phyloP scores from a whole-genome alignment of 2,329 filamentous ascomycete genomes.

The Nigrospora osmanthi region DNA sequence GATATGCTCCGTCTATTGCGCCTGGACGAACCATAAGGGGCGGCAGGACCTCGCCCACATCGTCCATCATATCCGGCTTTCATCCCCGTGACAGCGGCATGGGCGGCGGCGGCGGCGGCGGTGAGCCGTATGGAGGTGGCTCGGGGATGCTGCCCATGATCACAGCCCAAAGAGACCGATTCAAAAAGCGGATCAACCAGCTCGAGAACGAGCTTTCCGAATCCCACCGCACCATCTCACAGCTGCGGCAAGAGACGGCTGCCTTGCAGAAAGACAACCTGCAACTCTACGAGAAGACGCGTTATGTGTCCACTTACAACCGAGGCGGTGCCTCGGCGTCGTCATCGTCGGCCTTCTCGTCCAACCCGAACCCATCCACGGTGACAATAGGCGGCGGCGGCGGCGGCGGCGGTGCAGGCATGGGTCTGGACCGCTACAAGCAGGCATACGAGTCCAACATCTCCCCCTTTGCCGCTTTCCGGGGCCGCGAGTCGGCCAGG shows the following conservation, averaged over 20 bases:
- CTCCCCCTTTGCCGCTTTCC: conserved; percentile 90
- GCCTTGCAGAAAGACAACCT: conserved; percentile 94
- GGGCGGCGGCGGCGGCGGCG: conserved; percentile 16
- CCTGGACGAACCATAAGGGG: conserved; percentile 49
- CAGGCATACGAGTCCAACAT: conserved; percentile 93
- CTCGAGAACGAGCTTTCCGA: conserved; percentile 87
- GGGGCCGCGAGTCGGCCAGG: conserved; percentile 83
- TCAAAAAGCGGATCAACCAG: conserved; percentile 91
- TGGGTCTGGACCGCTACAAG: conserved; percentile 75
- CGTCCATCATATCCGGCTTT: conserved; percentile 97
- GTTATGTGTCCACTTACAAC: conserved; percentile 92
- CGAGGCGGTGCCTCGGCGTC: conserved; percentile 55
- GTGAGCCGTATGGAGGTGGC: conserved; percentile 63
- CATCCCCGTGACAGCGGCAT: conserved; percentile 51
- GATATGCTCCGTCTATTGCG: conserved; percentile 58
- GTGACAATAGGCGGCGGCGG: conserved; percentile 54
- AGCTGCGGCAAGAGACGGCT: conserved; percentile 82
- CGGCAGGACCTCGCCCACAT: conserved; percentile 76
- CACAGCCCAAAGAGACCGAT: conserved; percentile 92
- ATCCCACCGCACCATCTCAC: conserved; percentile 71
- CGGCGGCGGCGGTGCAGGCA: conserved; percentile 47
- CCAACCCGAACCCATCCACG: conserved; percentile 69
- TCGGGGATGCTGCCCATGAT: conserved; percentile 96
- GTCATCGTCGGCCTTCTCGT: conserved; percentile 55
- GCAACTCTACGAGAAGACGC: conserved; percentile 92